Conservation (phyloP, 345 rosid species). For the Bruguiera parviflora region DNA sequence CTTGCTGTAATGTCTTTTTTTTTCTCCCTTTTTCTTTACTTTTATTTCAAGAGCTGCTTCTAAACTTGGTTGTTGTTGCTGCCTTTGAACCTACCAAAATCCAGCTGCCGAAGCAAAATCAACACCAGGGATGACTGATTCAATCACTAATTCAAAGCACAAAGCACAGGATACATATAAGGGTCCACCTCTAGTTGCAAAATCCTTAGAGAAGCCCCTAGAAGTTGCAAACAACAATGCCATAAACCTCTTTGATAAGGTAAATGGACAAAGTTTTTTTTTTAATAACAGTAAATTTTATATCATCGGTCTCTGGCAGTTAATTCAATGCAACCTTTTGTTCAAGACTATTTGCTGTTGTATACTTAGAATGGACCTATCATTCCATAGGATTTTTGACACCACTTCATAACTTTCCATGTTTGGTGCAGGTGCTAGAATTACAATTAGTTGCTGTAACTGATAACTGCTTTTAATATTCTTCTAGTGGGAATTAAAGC, state of each 20-base stretch:
- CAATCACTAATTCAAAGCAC: not conserved
- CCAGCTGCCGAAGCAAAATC: conserved; percentile 36
- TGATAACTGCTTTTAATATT: too few species aligned
- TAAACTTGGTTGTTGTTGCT: conserved; percentile 8
- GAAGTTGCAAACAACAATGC: conserved; percentile 73
- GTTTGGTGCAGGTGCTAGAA: not conserved
- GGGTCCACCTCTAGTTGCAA: conserved; percentile 14
- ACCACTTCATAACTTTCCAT: not conserved
- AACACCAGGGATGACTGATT: conserved; percentile 16
- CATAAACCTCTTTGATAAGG: conserved; percentile 94
- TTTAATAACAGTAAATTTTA: not conserved
- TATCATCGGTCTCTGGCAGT: not conserved
- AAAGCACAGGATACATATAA: conserved; percentile 3
- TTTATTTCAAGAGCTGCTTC: conserved; percentile 1
- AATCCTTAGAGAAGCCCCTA: conserved; percentile 41
- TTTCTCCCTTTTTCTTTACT: not conserved
- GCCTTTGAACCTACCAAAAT: conserved; percentile 12
- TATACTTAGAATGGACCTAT: not conserved
- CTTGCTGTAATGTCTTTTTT: not conserved
- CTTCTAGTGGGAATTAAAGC: too few species aligned
- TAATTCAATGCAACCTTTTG: not conserved
- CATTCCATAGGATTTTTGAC: not conserved
- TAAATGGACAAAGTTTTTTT: conserved; percentile 11
- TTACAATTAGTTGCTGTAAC: not conserved
- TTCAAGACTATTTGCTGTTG: not conserved